These are phyloP conservation scores for Tolypocladium cylindrosporum DNA, from an alignment of 2,329 filamentous ascomycete genomes.

Conservation along the genomic window DNA sequence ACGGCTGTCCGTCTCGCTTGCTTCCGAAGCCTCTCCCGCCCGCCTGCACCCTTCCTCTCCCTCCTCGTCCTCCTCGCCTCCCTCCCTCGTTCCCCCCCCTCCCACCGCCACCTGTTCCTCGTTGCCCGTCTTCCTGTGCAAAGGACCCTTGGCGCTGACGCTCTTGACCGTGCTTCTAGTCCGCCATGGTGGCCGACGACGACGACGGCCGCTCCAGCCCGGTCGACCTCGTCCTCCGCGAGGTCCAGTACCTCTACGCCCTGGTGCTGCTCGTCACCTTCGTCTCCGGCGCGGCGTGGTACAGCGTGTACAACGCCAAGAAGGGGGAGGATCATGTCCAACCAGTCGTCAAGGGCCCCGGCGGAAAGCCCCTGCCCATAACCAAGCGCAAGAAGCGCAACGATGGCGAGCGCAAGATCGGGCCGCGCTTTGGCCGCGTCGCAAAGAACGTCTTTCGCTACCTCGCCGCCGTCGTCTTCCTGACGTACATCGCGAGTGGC, in stretches of 20 bases:
- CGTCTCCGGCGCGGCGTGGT: conserved; percentile 37
- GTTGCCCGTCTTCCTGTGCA: background rate
- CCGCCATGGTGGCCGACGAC: conserved; percentile 25
- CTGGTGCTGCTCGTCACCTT: conserved; percentile 42
- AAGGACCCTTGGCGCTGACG: background rate
- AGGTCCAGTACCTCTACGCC: conserved; percentile 41
- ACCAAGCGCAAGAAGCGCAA: conserved; percentile 47
- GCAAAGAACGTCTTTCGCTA: conserved; percentile 67
- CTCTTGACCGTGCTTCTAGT: conserved; percentile 8
- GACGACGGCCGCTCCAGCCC: conserved; percentile 13
- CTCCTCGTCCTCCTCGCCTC: conserved; percentile 2
- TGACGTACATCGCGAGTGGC: conserved; percentile 69
- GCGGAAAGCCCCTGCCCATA: conserved; percentile 75
- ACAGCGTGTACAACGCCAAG: conserved; percentile 42
- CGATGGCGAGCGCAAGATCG: conserved; percentile 32
- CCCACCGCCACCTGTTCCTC: background rate
- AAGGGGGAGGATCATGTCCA: conserved; percentile 36
- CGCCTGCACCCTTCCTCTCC: background rate
- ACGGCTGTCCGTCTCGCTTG: background rate
- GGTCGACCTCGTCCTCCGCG: conserved; percentile 32
- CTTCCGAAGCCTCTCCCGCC: background rate
- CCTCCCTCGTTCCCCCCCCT: background rate
- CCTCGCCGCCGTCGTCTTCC: conserved; percentile 58
- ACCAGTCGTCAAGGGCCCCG: conserved; percentile 59
- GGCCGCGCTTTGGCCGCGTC: conserved; percentile 50